phyloP scores from a whole-genome alignment of 116 monocot species.

The Dioscorea cayenensis region DNA sequence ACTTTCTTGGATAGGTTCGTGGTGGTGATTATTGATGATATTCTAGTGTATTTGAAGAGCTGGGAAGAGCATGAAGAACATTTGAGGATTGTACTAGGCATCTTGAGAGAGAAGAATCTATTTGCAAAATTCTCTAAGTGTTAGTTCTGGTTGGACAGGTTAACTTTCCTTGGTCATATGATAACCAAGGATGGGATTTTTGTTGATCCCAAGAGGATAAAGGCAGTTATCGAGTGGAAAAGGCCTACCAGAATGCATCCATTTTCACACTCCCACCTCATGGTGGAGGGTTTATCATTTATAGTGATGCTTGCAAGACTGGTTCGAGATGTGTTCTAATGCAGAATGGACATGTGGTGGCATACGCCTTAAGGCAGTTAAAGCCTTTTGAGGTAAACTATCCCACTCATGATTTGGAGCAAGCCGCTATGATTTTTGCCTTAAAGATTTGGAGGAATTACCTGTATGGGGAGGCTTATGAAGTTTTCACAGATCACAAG shows the following conservation, averaged over 20 bases:
- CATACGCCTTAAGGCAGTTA: no score
- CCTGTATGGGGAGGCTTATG: no score
- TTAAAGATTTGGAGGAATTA: no score
- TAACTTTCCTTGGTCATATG: background rate
- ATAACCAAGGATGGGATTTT: background rate
- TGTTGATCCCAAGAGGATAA: background rate
- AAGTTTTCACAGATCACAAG: no score
- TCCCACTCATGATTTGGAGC: no score
- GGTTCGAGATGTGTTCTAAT: no score
- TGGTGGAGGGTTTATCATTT: no score
- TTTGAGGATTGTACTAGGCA: background rate
- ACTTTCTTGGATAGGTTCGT: constrained; percentile 1
- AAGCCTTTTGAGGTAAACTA: no score
- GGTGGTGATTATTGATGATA: background rate
- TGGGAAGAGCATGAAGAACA: background rate
- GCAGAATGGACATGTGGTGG: no score
- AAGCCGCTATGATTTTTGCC: no score
- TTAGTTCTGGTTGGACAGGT: background rate
- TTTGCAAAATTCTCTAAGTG: background rate
- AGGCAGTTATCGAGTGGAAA: background rate
- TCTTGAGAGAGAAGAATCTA: background rate
- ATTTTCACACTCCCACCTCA: no score
- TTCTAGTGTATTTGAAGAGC: background rate
- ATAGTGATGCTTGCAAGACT: no score
- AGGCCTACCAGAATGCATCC: background rate